These are phyloP conservation scores for Macrophomina pseudophaseolina DNA, from an alignment of 2,329 filamentous ascomycete genomes.

Conservation along the genomic window DNA sequence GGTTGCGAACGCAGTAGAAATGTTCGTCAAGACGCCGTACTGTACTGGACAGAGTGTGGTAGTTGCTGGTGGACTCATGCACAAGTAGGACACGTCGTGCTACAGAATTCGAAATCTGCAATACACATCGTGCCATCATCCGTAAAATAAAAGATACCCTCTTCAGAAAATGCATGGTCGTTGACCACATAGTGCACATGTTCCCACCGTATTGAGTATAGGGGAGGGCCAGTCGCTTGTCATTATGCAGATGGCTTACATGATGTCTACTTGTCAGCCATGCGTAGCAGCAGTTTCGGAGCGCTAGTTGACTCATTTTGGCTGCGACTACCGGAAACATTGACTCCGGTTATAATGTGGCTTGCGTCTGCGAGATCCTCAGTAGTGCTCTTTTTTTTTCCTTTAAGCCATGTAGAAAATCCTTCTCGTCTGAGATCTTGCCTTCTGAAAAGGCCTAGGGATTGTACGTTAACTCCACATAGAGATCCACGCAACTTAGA, in stretches of 20 bases:
- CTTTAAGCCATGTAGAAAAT: too few species aligned
- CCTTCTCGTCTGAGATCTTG: too few species aligned
- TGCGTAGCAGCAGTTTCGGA: background rate
- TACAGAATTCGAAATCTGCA: background rate
- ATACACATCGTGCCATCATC: background rate
- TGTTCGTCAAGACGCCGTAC: constrained; percentile 36
- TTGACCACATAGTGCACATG: too few species aligned
- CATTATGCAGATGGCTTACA: background rate
- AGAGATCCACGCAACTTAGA: background rate
- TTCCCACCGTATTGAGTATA: too few species aligned
- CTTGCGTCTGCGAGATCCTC: too few species aligned
- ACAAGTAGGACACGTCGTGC: constrained; percentile 29
- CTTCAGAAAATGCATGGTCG: background rate
- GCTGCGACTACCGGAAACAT: too few species aligned
- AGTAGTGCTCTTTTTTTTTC: too few species aligned
- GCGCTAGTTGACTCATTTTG: background rate
- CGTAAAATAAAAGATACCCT: constrained; percentile 6
- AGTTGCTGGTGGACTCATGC: constrained; percentile 36
- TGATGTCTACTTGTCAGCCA: background rate
- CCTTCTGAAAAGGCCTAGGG: background rate
- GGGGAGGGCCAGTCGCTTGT: background rate
- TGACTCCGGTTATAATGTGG: too few species aligned
- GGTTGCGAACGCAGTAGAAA: constrained; percentile 35
- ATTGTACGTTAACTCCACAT: constrained; percentile 13
- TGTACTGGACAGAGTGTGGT: constrained; percentile 36